Evolutionary conservation across 495 filamentous ascomycete species (phyloP).

Genomic region (Aspergillus biplanus): DNA sequence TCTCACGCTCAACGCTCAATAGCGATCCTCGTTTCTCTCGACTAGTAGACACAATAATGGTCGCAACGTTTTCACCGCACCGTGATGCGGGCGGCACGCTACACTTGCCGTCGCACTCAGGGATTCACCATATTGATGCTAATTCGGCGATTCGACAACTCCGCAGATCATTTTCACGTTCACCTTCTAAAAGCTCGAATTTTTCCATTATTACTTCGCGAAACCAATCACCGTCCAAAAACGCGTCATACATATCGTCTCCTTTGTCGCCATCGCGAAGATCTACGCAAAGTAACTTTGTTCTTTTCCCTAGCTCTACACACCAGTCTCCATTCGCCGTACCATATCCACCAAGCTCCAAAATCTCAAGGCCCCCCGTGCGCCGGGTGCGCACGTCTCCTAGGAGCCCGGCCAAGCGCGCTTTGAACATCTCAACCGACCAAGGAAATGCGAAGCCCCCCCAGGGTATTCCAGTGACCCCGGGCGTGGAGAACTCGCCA

Average conservation of each 20-base stretch:
- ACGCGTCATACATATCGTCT: constrained; percentile 50
- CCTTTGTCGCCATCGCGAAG: constrained; percentile 55
- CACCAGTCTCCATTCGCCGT: constrained; percentile 55
- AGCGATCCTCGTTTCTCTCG: not conserved
- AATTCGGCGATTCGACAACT: constrained; percentile 76
- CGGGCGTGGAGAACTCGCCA: constrained; percentile 61
- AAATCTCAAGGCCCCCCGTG: constrained; percentile 49
- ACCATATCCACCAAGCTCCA: constrained; percentile 56
- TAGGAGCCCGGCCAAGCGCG: constrained; percentile 76
- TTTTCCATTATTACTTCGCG: constrained; percentile 66
- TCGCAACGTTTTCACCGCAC: constrained; percentile 57
- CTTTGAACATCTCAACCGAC: constrained; percentile 68
- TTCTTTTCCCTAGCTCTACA: constrained; percentile 51
- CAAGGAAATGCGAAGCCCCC: constrained; percentile 66
- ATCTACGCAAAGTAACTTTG: constrained; percentile 48
- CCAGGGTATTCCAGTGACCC: constrained; percentile 38
- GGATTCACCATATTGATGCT: constrained; percentile 77
- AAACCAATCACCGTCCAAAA: constrained; percentile 56
- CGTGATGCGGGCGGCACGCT: constrained; percentile 74
- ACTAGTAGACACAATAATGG: constrained; percentile 39
- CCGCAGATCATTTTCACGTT: constrained; percentile 81
- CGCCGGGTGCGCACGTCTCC: constrained; percentile 66
- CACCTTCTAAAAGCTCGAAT: constrained; percentile 75
- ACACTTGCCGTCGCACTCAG: constrained; percentile 81
- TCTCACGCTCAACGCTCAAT: not conserved